Evolutionary conservation across 768 basidiomycete species (phyloP), one percentile per base, ranked within the genome.

Genomic region (Boletus insuetus): DNA sequence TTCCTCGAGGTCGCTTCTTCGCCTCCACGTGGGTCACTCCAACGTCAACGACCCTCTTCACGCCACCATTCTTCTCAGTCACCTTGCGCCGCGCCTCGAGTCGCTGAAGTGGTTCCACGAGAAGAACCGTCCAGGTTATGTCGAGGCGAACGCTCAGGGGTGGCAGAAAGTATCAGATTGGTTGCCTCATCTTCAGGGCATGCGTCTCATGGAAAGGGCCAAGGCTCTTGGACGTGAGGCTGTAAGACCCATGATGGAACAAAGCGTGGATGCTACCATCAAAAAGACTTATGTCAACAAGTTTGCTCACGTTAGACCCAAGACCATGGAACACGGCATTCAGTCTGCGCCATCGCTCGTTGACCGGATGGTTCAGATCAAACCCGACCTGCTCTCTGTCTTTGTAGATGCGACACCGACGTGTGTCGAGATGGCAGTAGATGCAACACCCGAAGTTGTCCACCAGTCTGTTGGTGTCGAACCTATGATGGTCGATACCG

Each of bases 11-110:
- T 83, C 87, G 35, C 77, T 91, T 29, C 75, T 83, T 41, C 86
- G 89, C 46, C 72, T 91, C 46, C 84, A 89, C 68, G 77, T 89
- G 45, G 88, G 89, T 19, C 86, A 91, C 70, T 91, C 89, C 38
- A 85, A 82, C 79, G 77, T 84, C 52, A 73, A 73, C 53, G 86
- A 91, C 62, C 80, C 85, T n/a, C 78, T 91, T 53, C 83, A 84
- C 54, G 75, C 82, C 20, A 78, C 87, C 29, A 83, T 91, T 61
- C 78, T 87, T 54, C 77, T 91, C 57, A 91, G 89, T 69, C 89
- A 91, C 68, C 71, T 91, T 49, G 82, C 85, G n/a, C 88, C 89
- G 38, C 74, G 77, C 64, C 75, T 89, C 43, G 87, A 90, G 65
- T 75, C 72, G 26, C 69, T 91, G 49, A 87, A 84, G 69, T 90